Evolutionary conservation across 257 asterid species (phyloP).

Genomic region (Plantago major): DNA sequence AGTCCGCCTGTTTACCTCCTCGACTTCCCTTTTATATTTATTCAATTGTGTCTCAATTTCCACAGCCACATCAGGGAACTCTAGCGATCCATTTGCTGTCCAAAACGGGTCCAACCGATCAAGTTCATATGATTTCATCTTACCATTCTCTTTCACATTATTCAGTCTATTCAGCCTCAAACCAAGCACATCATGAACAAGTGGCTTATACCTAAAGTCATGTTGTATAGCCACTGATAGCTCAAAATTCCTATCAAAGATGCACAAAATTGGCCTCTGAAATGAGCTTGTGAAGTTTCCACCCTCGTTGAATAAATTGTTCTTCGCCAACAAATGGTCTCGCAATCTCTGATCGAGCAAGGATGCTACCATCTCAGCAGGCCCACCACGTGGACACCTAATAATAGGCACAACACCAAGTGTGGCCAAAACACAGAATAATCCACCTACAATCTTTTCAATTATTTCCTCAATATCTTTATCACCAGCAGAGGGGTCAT

Average conservation of each 20-base stretch:
- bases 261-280: conserved; percentile 91
- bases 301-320: conserved; percentile 75
- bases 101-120: conserved; percentile 84
- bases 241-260: conserved; percentile 92
- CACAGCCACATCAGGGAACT: conserved; percentile 88
- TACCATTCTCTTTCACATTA: conserved; percentile 86
- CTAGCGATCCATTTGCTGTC: conserved; percentile 72
- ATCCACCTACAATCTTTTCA: conserved; percentile 73
- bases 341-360: conserved; percentile 83
- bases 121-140: conserved; percentile 73
- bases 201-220: conserved; percentile 92
- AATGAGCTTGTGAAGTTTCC: conserved; percentile 73
- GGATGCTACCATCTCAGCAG: conserved; percentile 95
- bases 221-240: conserved; percentile 84
- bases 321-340: conserved; percentile 85
- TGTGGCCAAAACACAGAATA: conserved; percentile 95
- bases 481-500: conserved; percentile 96
- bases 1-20: conserved; percentile 83
- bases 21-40: conserved; percentile 85
- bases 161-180: conserved; percentile 82
- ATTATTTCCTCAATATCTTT: conserved; percentile 77
- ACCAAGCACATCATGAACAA: conserved; percentile 95
- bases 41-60: conserved; percentile 82
- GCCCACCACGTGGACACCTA: conserved; percentile 96
- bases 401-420: conserved; percentile 92